Base-by-base conservation (phyloP, 495 filamentous ascomycete genomes). In the Neurospora intermedia region DNA sequence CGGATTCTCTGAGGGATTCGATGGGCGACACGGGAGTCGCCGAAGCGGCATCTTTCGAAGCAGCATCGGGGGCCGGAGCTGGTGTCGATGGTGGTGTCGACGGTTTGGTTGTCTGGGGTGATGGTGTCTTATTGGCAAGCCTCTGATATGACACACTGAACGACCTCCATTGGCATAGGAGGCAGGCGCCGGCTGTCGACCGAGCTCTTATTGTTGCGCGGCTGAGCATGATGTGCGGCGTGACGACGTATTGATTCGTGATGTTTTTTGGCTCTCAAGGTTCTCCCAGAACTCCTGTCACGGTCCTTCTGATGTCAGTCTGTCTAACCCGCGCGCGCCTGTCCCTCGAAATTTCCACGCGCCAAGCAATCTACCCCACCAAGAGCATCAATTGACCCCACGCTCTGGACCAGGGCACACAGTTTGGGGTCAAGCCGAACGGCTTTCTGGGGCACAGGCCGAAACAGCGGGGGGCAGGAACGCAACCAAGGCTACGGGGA, bases 161-260 rank as follows among this genome's bases (percentile, higher is more conserved):
- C 0, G 81, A 75, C 27, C 84, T 82, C 76, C 82, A 86, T 82
- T 85, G 85, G 74, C 85, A 85, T 15, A 82, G 69, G 11, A 87
- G 78, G 72, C 85, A 86, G 69, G 75, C 62, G 40, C 74, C 75
- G 38, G 73, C 35, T 43, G 70, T 76, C 16, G 73, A 41, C 35
- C 69, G 20, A 35, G 73, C 69, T 59, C 70, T 70, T 69, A 71
- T 71, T 70, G 69, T 72, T 59, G 73, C 72, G 71, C 74, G 72
- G 54, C 72, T 71, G 69, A 78, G 70, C 79, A 81, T 82, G 48
- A 73, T 74, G 74, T 71, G 54, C 9, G 54, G 27, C 43, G 48
- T 46, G 20, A 59, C 20, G 48, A 59, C 20, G 48, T 23, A 31
- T 69, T 1, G 39, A 39, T 70, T 71, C 38, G 43, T 62, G 70